These are phyloP conservation scores for Colletotrichum sp. DNA, from an alignment of 2,329 filamentous ascomycete genomes.

Conservation along the genomic window DNA sequence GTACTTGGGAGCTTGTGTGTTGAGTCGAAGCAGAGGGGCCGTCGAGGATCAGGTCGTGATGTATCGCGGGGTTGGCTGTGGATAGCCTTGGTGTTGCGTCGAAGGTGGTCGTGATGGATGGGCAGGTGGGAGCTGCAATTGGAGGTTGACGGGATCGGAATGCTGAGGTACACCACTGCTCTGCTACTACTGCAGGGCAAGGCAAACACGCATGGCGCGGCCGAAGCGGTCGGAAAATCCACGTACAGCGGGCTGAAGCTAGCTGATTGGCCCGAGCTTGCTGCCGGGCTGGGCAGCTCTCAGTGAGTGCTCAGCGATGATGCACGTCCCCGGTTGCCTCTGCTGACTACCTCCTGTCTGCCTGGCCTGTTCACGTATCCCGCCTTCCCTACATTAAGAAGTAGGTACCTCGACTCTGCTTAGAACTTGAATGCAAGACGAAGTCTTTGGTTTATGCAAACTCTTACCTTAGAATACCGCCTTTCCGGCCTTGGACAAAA, in stretches of 20 bases:
- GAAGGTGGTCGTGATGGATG: slow-evolving; percentile 16
- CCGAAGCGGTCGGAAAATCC: slow-evolving; percentile 26
- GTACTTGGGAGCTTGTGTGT: not conserved
- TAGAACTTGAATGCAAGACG: not conserved
- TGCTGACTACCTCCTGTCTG: slow-evolving; percentile 22
- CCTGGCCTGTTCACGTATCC: not conserved
- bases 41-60: not conserved
- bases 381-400: not conserved
- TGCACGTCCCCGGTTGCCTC: slow-evolving; percentile 20
- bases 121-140: slow-evolving; percentile 24
- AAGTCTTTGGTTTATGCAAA: not conserved
- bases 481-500: not conserved
- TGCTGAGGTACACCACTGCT: slow-evolving; percentile 25
- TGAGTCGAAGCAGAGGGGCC: not conserved
- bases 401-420: not conserved
- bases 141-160: slow-evolving; percentile 26
- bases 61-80: not conserved
- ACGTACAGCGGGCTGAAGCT: slow-evolving; percentile 14
- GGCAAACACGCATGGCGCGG: slow-evolving; percentile 50
- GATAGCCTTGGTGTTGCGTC: slow-evolving; percentile 7
- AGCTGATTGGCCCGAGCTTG: slow-evolving; percentile 25
- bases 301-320: slow-evolving; percentile 2
- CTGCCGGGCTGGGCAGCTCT: not conserved
- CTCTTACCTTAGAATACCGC: not conserved
- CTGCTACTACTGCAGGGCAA: slow-evolving; percentile 29